Evolutionary conservation across 116 monocot species (phyloP).

Genomic region (Iris pallida): DNA sequence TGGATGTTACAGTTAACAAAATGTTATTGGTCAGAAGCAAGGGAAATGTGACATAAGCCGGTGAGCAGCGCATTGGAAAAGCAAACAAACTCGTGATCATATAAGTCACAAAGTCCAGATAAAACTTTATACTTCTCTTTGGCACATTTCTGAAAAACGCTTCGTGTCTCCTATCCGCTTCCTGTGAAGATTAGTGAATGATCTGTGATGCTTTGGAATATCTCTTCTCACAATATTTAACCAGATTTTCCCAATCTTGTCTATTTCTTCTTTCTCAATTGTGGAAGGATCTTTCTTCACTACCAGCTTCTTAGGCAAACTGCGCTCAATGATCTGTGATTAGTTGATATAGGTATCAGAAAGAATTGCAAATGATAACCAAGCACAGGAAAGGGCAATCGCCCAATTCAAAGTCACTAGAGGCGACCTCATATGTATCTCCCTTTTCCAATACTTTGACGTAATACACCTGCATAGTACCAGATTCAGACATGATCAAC

Average conservation of each 20-base stretch:
- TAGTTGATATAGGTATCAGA: neutral
- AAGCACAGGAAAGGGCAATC: neutral
- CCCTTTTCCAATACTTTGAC: constrained; percentile 94
- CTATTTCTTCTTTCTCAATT: constrained; percentile 81
- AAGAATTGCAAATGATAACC: neutral
- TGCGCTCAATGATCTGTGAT: constrained; percentile 90
- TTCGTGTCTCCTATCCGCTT: constrained; percentile 77
- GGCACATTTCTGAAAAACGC: constrained; percentile 74
- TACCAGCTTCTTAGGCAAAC: constrained; percentile 83
- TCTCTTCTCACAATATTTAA: constrained; percentile 66
- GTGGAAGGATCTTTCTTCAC: constrained; percentile 80
- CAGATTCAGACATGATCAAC: constrained; percentile 77
- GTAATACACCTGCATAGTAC: constrained; percentile 73
- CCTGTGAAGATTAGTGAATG: constrained; percentile 58
- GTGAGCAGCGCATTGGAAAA: neutral
- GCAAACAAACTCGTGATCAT: neutral
- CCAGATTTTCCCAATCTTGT: constrained; percentile 87
- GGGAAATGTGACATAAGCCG: neutral
- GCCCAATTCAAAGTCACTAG: neutral
- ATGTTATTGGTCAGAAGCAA: neutral
- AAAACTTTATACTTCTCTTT: constrained; percentile 67
- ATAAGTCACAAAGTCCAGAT: constrained; percentile 1
- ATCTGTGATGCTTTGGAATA: constrained; percentile 76
- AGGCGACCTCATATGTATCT: constrained; percentile 89
- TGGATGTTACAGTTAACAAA: constrained; percentile 14